Evolutionary conservation across 2,329 filamentous ascomycete genomes (phyloP), one percentile per base, ranked within the genome.

Genomic region (Exophiala aquamarina): DNA sequence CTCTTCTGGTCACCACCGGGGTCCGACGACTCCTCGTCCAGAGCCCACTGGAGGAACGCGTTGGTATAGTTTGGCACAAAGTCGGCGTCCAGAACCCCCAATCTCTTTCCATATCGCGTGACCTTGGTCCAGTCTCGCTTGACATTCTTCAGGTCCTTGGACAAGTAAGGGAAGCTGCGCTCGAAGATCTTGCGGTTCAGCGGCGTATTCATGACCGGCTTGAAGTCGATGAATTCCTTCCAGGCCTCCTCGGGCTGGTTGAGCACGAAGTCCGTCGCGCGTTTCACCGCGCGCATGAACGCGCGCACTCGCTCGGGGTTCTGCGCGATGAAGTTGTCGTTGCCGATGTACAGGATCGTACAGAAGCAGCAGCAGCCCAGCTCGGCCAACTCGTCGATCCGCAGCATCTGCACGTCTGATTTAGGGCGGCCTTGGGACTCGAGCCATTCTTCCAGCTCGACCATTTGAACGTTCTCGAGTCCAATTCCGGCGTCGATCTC

Each of bases 321-420:
- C 50, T 78, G 70, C n/a, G 71, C 64, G 35, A 89, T 67, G 69
- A 90, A 90, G 7, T 62, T 62, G 60, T 89, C 84, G 67, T 90
- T 89, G 59, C 82, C 86, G 55, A 90, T 90, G 74, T 90, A 89
- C 32, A 90, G 74, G 65, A 90, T 87, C 20, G 82, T 82, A 69
- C 86, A 90, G 79, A 90, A 90, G 75, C 86, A 90, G 78, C 86
- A 90, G 72, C 86, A 90, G 40, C 86, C 86, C 3, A 89, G 74
- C 66, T 89, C 84, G 26, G 86, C 86, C 20, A 90, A 82, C 70
- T 89, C 80, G 64, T 90, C 86, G 61, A 90, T 90, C 60, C 86
- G 82, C 14, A 90, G 79, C 86, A 90, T 89, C 68, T 87, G 82
- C 6, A 89, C 86, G 54, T 89, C 85, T 11, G 72, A 70, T 63